A percentile compares a stretch with the other conserved stretches of the same genome.
Conservation (phyloP, 225 moss, liverwort and hornwort genomes). For the Anthoceros angustus region DNA sequence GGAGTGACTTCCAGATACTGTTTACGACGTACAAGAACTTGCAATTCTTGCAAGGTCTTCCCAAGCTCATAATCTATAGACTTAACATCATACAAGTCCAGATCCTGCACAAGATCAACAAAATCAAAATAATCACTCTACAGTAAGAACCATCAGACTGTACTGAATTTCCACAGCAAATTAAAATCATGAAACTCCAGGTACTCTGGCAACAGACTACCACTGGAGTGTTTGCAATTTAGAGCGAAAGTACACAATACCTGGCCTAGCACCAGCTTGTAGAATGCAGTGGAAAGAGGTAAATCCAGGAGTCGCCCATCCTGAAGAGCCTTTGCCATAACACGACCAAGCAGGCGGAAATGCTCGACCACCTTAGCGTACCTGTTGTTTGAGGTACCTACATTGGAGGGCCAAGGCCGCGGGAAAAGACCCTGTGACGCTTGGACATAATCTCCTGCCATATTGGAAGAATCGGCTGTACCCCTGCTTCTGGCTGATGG, state of each 20-base stretch:
- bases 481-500: constrained; percentile 17
- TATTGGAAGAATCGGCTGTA: constrained; percentile 21
- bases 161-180: background rate
- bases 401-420: constrained; percentile 59
- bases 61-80: constrained; percentile 70
- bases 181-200: background rate
- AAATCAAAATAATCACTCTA: background rate
- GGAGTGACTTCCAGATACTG: constrained; percentile 37
- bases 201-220: background rate
- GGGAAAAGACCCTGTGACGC: constrained; percentile 80
- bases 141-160: background rate
- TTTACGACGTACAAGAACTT: constrained; percentile 57
- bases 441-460: constrained; percentile 46
- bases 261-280: constrained; percentile 93
- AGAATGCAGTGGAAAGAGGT: constrained; percentile 62
- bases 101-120: constrained; percentile 37
- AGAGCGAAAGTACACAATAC: constrained; percentile 11
- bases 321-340: constrained; percentile 91
- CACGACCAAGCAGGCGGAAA: constrained; percentile 80
- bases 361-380: constrained; percentile 58
- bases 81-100: constrained; percentile 66
- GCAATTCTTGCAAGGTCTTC: constrained; percentile 73
- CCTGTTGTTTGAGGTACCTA: constrained; percentile 35
- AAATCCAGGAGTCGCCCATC: constrained; percentile 85
- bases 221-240: background rate